Percentiles rank a stretch among this genome's conserved stretches.
phyloP scores from a whole-genome alignment of 768 basidiomycete species.

The Tephrocybe sp. region DNA sequence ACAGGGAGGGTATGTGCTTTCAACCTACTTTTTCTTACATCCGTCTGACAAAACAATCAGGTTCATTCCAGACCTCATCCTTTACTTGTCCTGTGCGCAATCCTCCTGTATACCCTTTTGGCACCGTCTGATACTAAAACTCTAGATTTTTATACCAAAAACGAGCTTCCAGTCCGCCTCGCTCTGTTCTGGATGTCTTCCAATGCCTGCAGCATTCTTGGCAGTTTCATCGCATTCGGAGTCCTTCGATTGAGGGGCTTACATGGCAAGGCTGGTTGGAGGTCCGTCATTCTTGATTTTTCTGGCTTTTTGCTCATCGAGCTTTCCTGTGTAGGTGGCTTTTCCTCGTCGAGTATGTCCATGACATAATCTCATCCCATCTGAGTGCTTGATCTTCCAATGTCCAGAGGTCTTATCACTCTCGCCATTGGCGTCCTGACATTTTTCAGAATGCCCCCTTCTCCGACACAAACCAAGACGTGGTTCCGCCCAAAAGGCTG shows the following conservation, averaged over 20 bases:
- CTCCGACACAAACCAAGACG: constrained; percentile 56
- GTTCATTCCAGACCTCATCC: constrained; percentile 58
- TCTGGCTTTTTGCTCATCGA: neutral
- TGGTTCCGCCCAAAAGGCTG: constrained; percentile 63
- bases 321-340: constrained; percentile 36
- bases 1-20: constrained; percentile 44
- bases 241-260: constrained; percentile 59
- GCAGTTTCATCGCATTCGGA: constrained; percentile 61
- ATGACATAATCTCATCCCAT: no score
- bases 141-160: constrained; percentile 59
- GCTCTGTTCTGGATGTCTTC: constrained; percentile 56
- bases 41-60: constrained; percentile 20
- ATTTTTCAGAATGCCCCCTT: constrained; percentile 61
- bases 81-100: constrained; percentile 57
- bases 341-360: constrained; percentile 51
- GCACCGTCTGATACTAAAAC: neutral
- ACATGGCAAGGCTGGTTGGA: constrained; percentile 52
- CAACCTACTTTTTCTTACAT: neutral
- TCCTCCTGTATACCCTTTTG: neutral
- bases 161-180: constrained; percentile 55
- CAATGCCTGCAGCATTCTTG: constrained; percentile 45
- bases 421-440: constrained; percentile 51
- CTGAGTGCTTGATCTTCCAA: no score
- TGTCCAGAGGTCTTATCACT: constrained; percentile 46
- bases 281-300: constrained; percentile 14